Percentiles rank a stretch among this genome's conserved stretches.
These are phyloP conservation scores for Rosa persica DNA, from an alignment of 306 rosid genomes.

Conservation along the genomic window DNA sequence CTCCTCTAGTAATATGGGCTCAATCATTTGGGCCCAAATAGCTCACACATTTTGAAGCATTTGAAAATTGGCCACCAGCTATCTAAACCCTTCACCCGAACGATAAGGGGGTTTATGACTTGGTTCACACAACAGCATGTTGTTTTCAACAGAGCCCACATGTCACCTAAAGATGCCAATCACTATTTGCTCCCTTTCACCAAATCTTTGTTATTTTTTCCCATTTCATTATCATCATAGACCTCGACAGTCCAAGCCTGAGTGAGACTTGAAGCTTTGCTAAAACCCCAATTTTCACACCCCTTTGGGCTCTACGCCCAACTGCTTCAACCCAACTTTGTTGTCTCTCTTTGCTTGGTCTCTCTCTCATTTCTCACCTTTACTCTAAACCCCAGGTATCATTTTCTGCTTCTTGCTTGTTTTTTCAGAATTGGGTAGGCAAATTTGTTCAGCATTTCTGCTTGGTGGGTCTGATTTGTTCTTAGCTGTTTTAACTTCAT, in stretches of 20 bases:
- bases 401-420: background rate
- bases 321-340: conserved; percentile 25
- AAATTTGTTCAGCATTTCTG: background rate
- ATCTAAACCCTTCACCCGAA: background rate
- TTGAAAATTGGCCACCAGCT: background rate
- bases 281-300: conserved; percentile 1
- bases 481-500: background rate
- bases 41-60: background rate
- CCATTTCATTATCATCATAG: background rate
- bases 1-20: background rate
- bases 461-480: background rate
- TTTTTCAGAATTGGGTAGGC: background rate
- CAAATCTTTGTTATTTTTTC: background rate
- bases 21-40: background rate
- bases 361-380: conserved; percentile 30
- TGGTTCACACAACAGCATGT: background rate
- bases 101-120: conserved; percentile 7
- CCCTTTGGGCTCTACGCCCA: conserved; percentile 25
- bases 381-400: conserved; percentile 26
- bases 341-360: conserved; percentile 3
- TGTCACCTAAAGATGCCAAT: background rate
- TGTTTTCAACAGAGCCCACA: conserved; percentile 8
- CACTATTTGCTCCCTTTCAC: conserved; percentile 1
- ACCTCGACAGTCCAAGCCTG: background rate
- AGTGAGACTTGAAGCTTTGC: background rate